phyloP scores from a whole-genome alignment of 2,329 filamentous ascomycete species.

The Fusarium marasasianum region DNA sequence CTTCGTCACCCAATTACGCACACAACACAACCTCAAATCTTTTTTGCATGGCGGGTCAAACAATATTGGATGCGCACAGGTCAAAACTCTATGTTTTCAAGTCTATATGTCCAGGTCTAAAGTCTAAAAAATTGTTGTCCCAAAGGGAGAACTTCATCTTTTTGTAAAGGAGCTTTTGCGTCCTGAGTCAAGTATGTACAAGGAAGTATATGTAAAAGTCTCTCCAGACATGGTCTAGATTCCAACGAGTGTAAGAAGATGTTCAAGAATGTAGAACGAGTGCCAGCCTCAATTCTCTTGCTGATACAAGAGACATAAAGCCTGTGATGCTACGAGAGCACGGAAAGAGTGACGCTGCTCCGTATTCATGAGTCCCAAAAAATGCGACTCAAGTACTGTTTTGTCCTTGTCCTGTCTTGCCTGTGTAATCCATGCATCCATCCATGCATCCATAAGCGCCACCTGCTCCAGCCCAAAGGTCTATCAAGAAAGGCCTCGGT shows the following conservation, averaged over 20 bases:
- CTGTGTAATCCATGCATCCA: conserved; percentile 25
- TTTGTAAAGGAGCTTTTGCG: conserved; percentile 15
- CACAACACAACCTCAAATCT: background rate
- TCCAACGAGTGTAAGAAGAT: conserved; percentile 42
- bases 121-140: conserved; percentile 22
- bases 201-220: conserved; percentile 36
- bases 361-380: background rate
- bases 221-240: conserved; percentile 17
- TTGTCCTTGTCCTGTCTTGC: conserved; percentile 32
- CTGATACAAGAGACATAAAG: conserved; percentile 39
- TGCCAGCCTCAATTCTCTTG: conserved; percentile 44
- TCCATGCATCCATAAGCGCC: conserved; percentile 39
- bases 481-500: conserved; percentile 40
- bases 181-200: conserved; percentile 41
- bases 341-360: conserved; percentile 24
- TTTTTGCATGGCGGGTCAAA: background rate
- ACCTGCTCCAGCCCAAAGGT: conserved; percentile 41
- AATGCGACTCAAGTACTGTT: conserved; percentile 13
- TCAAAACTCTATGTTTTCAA: conserved; percentile 25
- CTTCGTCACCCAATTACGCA: background rate
- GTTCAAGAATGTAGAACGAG: conserved; percentile 39
- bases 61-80: background rate
- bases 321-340: conserved; percentile 37
- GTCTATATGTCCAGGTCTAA: conserved; percentile 23
- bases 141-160: conserved; percentile 6